Evolutionary conservation across 306 rosid genomes (phyloP).

Genomic region (Ochetophila trinervis): DNA sequence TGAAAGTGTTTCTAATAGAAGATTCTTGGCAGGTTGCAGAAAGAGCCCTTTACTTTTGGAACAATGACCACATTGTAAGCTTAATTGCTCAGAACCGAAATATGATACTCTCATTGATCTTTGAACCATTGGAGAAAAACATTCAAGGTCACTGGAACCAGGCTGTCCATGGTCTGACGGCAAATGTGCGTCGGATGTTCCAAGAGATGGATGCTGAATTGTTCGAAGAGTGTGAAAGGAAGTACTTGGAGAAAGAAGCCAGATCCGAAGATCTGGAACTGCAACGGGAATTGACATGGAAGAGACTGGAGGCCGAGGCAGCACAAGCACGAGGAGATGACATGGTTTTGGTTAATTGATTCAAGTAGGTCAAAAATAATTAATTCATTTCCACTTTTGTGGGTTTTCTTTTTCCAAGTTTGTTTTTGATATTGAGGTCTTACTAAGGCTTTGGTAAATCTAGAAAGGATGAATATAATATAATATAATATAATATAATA

Average conservation of each 20-base stretch:
- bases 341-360: slow-evolving; percentile 51
- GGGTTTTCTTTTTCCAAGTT: slow-evolving; percentile 18
- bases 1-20: slow-evolving; percentile 20
- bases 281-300: slow-evolving; percentile 54
- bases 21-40: slow-evolving; percentile 57
- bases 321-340: slow-evolving; percentile 44
- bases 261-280: slow-evolving; percentile 39
- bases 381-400: slow-evolving; percentile 16
- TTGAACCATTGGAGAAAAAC: slow-evolving; percentile 60
- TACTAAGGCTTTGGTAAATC: slow-evolving; percentile 13
- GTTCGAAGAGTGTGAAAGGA: slow-evolving; percentile 47
- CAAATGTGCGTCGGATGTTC: slow-evolving; percentile 51
- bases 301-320: slow-evolving; percentile 58
- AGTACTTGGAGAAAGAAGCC: slow-evolving; percentile 45
- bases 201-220: slow-evolving; percentile 54
- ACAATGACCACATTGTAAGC: slow-evolving; percentile 53
- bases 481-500: slow-evolving; percentile 10
- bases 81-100: slow-evolving; percentile 50
- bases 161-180: slow-evolving; percentile 46
- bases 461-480: slow-evolving; percentile 16
- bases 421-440: slow-evolving; percentile 21
- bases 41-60: slow-evolving; percentile 65
- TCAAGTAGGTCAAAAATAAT: slow-evolving; percentile 24
- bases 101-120: slow-evolving; percentile 51
- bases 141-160: slow-evolving; percentile 60